Evolutionary conservation across 2,329 filamentous ascomycete species (phyloP).

Genomic region (Colletotrichum navitas): DNA sequence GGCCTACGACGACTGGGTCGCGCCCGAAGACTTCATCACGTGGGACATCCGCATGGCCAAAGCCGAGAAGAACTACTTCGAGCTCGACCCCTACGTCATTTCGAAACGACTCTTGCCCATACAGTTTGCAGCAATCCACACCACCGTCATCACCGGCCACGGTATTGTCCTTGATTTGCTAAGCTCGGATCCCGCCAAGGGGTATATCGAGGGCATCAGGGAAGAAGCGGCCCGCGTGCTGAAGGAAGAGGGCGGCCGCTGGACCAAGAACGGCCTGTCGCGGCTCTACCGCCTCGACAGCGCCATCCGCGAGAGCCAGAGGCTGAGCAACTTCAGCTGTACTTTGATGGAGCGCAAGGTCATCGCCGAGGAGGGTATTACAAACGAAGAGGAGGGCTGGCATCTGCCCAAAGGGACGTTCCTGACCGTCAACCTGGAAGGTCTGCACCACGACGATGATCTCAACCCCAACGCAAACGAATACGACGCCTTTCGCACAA

Average conservation of each 20-base stretch:
- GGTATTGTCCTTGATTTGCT: conserved; percentile 62
- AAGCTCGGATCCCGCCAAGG: conserved; percentile 51
- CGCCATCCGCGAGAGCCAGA: conserved; percentile 66
- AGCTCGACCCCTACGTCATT: conserved; percentile 62
- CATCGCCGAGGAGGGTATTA: conserved; percentile 52
- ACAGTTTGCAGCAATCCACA: conserved; percentile 71
- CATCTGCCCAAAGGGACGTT: conserved; percentile 58
- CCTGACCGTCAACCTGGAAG: conserved; percentile 58
- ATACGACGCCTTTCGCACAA: conserved; percentile 66
- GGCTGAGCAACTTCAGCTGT: conserved; percentile 61
- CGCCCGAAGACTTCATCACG: conserved; percentile 68
- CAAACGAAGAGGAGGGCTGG: conserved; percentile 57
- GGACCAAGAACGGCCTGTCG: conserved; percentile 60
- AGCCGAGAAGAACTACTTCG: conserved; percentile 55
- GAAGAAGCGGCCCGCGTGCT: conserved; percentile 56
- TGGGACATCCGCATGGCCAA: conserved; percentile 67
- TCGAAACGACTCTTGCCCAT: conserved; percentile 66
- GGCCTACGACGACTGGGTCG: conserved; percentile 55
- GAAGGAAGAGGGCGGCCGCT: conserved; percentile 53
- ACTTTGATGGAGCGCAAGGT: conserved; percentile 62
- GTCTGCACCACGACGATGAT: conserved; percentile 61
- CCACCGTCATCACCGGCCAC: conserved; percentile 65
- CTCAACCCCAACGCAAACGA: conserved; percentile 56
- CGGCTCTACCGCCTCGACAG: conserved; percentile 62
- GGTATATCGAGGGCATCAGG: conserved; percentile 56